Conservation (phyloP, 768 basidiomycete species). For the Tephrocybe sp. region DNA sequence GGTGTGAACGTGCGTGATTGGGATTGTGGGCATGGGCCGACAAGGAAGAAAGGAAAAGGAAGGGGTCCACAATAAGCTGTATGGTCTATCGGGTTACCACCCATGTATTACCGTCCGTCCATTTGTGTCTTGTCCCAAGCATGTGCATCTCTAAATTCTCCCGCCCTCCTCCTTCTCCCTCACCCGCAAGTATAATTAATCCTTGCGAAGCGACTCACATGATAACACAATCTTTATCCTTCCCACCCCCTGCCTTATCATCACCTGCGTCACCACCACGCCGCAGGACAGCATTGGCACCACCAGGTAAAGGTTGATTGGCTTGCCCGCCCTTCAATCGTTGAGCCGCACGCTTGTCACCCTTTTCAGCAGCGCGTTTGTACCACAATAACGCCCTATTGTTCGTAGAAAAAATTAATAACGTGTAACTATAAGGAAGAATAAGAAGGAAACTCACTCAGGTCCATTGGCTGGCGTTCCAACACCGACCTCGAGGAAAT, state of each 20-base stretch:
- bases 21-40: not conserved
- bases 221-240: slow-evolving; percentile 83
- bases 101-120: no score
- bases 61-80: no score
- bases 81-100: no score
- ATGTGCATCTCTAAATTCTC: not conserved
- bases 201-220: slow-evolving; percentile 51
- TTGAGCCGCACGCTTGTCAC: slow-evolving; percentile 90
- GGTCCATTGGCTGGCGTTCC: slow-evolving; percentile 9
- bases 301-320: slow-evolving; percentile 56
- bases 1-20: no score
- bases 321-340: slow-evolving; percentile 62
- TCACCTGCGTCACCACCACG: slow-evolving; percentile 46
- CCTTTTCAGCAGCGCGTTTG: slow-evolving; percentile 85
- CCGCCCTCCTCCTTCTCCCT: not conserved
- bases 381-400: slow-evolving; percentile 77
- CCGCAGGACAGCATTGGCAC: slow-evolving; percentile 53
- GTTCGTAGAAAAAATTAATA: not conserved
- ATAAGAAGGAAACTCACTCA: slow-evolving; percentile 6
- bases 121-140: no score
- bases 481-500: slow-evolving; percentile 83
- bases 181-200: not conserved
- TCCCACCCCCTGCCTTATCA: slow-evolving; percentile 44
- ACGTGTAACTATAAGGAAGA: not conserved
- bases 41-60: no score